Base-by-base conservation (phyloP, 2,329 filamentous ascomycete species). In the Nemania sp. region DNA sequence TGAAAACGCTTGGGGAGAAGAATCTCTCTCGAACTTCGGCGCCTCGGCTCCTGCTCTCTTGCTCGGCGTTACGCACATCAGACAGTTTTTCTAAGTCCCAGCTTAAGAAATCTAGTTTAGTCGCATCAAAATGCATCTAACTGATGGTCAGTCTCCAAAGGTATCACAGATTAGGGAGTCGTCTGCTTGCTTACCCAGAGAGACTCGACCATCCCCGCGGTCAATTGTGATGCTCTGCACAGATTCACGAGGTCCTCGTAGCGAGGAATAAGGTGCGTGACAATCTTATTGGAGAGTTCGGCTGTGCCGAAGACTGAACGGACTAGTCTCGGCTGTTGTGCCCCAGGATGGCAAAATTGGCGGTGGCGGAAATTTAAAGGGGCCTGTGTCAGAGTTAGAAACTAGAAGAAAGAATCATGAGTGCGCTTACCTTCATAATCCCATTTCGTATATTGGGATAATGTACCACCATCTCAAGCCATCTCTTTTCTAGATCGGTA, bases 211-310 rank as follows among this genome's bases (percentile, higher is more conserved):
- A n/a, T 37, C 12, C 12, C 34, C n/a, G 64, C 55, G 1, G 47
- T 28, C 9, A 54, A 51, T 36, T 68, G 66, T 6, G 59, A 67
- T 0, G 61, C 56, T 5, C 57, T 52, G 9, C 37, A 57, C 0
- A 69, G 40, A 12, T 66, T 68, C 1, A 30, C 31, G 2, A 70
- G 23, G 12, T 64, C 57, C 9, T 60, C 63, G 30, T 54, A 57
- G 1, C 57, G 49, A 2, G 36, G n/a, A 0, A 57, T 45, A 0
- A 68, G 9, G 7, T 56, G 9, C 1, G 15, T 22, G 7, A 66
- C 8, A 2, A 70, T 28, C 2, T 34, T 19, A 0, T 50, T 5
- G 5, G 56, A 57, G 0, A 70, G 34, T 15, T 70, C 68, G 0
- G 44, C 15, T 0, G 30, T 57, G 2, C 15, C 36, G 34, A 67